Evolutionary conservation across 2,329 filamentous ascomycete genomes (phyloP).

Genomic region (Venturia asperata): DNA sequence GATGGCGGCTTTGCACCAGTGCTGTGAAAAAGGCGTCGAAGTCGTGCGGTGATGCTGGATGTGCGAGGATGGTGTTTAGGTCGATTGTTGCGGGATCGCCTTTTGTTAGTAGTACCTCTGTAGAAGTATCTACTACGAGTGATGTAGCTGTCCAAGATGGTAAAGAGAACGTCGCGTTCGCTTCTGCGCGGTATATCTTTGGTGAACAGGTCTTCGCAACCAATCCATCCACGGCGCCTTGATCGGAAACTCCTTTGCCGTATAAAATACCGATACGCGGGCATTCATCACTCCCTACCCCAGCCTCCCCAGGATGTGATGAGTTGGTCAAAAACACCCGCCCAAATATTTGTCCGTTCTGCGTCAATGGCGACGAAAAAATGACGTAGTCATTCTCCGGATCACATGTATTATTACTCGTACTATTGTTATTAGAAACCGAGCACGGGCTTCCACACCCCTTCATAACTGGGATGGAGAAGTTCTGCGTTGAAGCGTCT

Average conservation of each 20-base stretch:
- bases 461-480: neutral
- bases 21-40: neutral
- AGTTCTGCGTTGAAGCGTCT: neutral
- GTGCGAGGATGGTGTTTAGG: slow-evolving; percentile 1
- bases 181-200: neutral
- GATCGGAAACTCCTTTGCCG: neutral
- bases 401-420: neutral
- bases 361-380: neutral
- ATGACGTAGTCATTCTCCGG: neutral
- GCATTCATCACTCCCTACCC: neutral
- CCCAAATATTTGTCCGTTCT: neutral
- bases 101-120: neutral
- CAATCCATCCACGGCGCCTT: neutral
- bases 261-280: neutral
- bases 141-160: neutral
- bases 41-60: neutral
- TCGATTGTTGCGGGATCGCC: neutral
- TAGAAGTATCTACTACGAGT: neutral
- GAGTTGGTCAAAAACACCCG: neutral
- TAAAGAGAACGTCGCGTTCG: neutral
- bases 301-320: neutral
- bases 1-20: neutral
- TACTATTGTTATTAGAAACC: too few relatives aligned
- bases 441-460: slow-evolving; percentile 2
- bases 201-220: neutral